These are phyloP conservation scores for Quercus phellos DNA, from an alignment of 331 rosid genomes.

Conservation along the genomic window DNA sequence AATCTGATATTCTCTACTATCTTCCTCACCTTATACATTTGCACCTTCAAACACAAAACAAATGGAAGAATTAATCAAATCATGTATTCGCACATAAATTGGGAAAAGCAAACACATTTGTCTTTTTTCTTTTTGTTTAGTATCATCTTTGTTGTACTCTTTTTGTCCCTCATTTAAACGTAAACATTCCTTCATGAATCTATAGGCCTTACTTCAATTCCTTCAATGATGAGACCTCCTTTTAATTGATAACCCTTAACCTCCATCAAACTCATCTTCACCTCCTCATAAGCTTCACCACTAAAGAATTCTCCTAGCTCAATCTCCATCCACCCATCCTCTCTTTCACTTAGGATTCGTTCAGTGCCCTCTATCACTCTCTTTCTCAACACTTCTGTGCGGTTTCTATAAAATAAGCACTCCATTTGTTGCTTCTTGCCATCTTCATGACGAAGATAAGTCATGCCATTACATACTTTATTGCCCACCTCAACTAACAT, in stretches of 20 bases:
- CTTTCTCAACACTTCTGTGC: slow-evolving; percentile 13
- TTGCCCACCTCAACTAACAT: slow-evolving; percentile 33
- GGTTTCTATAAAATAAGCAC: slow-evolving; percentile 24
- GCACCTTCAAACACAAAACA: no score
- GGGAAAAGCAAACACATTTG: background rate
- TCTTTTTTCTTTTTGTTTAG: background rate
- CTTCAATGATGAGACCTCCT: slow-evolving; percentile 62
- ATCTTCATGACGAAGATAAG: slow-evolving; percentile 22
- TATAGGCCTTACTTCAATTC: slow-evolving; percentile 54
- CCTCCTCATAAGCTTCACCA: slow-evolving; percentile 34
- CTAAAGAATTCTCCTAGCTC: slow-evolving; percentile 53
- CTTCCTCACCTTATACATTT: no score
- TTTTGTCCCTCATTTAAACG: background rate
- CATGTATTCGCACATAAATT: background rate
- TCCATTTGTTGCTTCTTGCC: slow-evolving; percentile 29
- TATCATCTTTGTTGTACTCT: background rate
- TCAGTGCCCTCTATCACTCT: background rate
- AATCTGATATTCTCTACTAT: no score
- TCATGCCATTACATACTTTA: slow-evolving; percentile 19
- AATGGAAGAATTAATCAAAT: background rate
- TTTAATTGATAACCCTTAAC: slow-evolving; percentile 44
- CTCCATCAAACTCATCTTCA: slow-evolving; percentile 47
- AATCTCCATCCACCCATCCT: slow-evolving; percentile 71
- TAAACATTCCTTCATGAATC: background rate
- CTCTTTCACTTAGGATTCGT: slow-evolving; percentile 19